phyloP scores from a whole-genome alignment of 768 basidiomycete genomes.

The Paxillus rubicundulus region DNA sequence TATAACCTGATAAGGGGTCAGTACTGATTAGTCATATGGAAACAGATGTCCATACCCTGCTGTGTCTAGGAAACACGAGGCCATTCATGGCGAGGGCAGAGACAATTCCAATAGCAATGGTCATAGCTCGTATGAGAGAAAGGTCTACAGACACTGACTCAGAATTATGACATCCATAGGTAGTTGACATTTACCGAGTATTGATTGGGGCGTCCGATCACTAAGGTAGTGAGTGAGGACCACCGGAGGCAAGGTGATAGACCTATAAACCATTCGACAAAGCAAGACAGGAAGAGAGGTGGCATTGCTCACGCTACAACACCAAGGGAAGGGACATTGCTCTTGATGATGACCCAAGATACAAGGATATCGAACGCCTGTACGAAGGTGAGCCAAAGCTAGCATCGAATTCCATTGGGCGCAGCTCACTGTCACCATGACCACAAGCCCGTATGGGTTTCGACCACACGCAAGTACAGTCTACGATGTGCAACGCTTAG shows the following conservation, averaged over 20 bases:
- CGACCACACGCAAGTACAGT: constrained; percentile 37
- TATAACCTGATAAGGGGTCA: constrained; percentile 30
- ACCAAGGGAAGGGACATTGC: constrained; percentile 39
- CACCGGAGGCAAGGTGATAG: constrained; percentile 44
- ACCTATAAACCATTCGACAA: constrained; percentile 22
- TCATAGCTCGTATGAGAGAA: constrained; percentile 37
- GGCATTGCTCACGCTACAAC: constrained; percentile 40
- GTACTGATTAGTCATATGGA: background rate
- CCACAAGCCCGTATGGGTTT: constrained; percentile 44
- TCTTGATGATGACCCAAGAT: constrained; percentile 21
- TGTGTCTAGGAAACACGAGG: constrained; percentile 46
- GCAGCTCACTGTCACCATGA: constrained; percentile 36
- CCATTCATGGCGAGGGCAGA: constrained; percentile 44
- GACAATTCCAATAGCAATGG: constrained; percentile 46
- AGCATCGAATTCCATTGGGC: background rate
- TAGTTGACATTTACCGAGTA: constrained; percentile 23
- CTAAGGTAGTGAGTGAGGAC: constrained; percentile 32
- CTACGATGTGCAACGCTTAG: constrained; percentile 19
- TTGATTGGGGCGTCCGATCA: constrained; percentile 25
- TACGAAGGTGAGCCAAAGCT: background rate
- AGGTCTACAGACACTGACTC: constrained; percentile 29
- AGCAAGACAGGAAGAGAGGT: background rate
- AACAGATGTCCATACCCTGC: constrained; percentile 33
- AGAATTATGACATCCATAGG: background rate
- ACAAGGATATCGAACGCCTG: constrained; percentile 45